Evolutionary conservation across 1,284 basidiomycete genomes (phyloP).

Genomic region (Ceratobasidium theobromae): DNA sequence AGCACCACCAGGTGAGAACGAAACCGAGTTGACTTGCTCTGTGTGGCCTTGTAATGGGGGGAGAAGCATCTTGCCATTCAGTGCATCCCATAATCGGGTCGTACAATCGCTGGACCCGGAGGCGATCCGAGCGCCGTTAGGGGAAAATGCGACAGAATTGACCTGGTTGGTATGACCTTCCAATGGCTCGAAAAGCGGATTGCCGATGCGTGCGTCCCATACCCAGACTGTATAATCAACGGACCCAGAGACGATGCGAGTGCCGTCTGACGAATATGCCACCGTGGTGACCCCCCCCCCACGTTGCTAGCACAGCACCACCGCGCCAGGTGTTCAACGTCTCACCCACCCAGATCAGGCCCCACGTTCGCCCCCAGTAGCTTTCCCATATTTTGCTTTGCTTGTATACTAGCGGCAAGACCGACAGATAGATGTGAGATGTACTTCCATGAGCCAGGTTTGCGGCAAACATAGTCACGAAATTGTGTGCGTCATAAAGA

Average conservation of each 20-base stretch:
- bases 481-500: background rate
- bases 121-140: background rate
- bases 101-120: constrained; percentile 7
- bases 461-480: background rate
- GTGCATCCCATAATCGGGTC: too few species aligned
- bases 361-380: background rate
- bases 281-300: background rate
- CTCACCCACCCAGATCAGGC: background rate
- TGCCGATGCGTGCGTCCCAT: background rate
- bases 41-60: too few species aligned
- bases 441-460: constrained; percentile 1
- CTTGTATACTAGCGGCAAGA: background rate
- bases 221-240: background rate
- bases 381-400: background rate
- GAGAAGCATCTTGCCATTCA: too few species aligned
- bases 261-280: constrained; percentile 20
- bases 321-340: background rate
- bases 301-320: background rate
- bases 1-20: too few species aligned
- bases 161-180: background rate
- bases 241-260: constrained; percentile 15
- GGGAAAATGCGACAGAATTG: constrained; percentile 4
- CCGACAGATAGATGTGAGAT: constrained; percentile 4
- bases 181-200: constrained; percentile 36
- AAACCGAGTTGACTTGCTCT: background rate